These are phyloP conservation scores for Calycina marina DNA, from an alignment of 2,329 filamentous ascomycete species.

Conservation along the genomic window DNA sequence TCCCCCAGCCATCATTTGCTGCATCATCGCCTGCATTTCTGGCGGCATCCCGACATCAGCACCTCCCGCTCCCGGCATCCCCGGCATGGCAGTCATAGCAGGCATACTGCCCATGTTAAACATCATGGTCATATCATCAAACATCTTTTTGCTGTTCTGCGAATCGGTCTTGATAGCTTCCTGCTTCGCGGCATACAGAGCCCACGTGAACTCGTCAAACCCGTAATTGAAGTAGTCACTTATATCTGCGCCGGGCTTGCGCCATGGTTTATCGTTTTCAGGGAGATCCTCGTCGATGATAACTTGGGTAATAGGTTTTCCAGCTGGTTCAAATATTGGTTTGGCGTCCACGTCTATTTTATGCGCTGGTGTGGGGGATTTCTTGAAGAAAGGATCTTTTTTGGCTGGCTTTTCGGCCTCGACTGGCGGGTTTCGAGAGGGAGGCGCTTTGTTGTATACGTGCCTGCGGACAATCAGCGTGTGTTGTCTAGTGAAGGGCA, in stretches of 20 bases:
- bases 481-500: slow-evolving; percentile 1
- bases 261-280: slow-evolving; percentile 86
- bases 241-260: slow-evolving; percentile 82
- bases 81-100: slow-evolving; percentile 33
- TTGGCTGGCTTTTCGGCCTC: slow-evolving; percentile 22
- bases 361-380: slow-evolving; percentile 38
- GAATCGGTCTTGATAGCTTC: slow-evolving; percentile 65
- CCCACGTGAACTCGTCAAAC: slow-evolving; percentile 98
- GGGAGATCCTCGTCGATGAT: slow-evolving; percentile 62
- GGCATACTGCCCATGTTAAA: slow-evolving; percentile 60
- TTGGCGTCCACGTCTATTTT: slow-evolving; percentile 75
- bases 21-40: slow-evolving; percentile 56
- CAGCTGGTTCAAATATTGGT: slow-evolving; percentile 62
- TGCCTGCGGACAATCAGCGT: too few species aligned
- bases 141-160: slow-evolving; percentile 46
- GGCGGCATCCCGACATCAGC: slow-evolving; percentile 41
- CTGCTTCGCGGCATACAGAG: slow-evolving; percentile 83
- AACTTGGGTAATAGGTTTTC: slow-evolving; percentile 66
- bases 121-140: slow-evolving; percentile 65
- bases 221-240: slow-evolving; percentile 99
- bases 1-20: slow-evolving; percentile 52
- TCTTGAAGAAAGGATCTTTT: slow-evolving; percentile 28
- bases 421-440: background rate
- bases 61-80: slow-evolving; percentile 27
- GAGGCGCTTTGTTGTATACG: background rate